Base-by-base conservation (phyloP, 495 filamentous ascomycete species). In the Hypoxylon crocopeplum region DNA sequence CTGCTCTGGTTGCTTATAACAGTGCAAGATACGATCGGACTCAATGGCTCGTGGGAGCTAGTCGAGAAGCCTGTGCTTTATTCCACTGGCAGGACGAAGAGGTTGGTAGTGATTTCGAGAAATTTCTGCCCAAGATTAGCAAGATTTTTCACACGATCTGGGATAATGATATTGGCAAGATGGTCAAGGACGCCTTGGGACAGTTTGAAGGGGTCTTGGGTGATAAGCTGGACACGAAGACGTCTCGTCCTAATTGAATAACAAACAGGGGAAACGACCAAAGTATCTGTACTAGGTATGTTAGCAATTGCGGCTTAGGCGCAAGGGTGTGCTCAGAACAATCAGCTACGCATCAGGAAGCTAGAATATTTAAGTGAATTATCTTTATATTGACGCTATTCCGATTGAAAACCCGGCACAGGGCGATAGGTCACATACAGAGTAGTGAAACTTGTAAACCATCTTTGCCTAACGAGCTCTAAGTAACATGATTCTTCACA, bases 1-100 rank as follows among this genome's bases (percentile, higher is more conserved):
- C 21, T 10, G 79, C 73, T 15, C 60, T 81, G n/a, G 21, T 42
- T 11, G 56, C 62, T 8, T 82, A 78, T 41, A 73, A 76, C 21
- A 63, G 62, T 2, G 50, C 66, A 15, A 50, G 75, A 16, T 77
- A 71, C 27, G 66, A 61, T 10, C 69, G 77, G 10, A 77, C 70
- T 0, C 71, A 75, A 52, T 68, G 62, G 56, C 70, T 79, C 2
- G 64, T 77, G 0, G 46, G 59, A 1, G 47, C 61, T 6, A 78
- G 76, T 8, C 61, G 75, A 7, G 57, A 66, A 24, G 70, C 75
- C 0, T 67, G 66, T 11, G 71, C 73, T 0, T 47, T 78, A 37
- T 78, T 80, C 32, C 73, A 80, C 1, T 77, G 76, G 75, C 47
- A 64, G 22, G 50, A 73, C 8, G 29, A 49, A 7, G 55, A 52